phyloP scores from a whole-genome alignment of 2,329 filamentous ascomycete species.

The Grosmannia serpens region DNA sequence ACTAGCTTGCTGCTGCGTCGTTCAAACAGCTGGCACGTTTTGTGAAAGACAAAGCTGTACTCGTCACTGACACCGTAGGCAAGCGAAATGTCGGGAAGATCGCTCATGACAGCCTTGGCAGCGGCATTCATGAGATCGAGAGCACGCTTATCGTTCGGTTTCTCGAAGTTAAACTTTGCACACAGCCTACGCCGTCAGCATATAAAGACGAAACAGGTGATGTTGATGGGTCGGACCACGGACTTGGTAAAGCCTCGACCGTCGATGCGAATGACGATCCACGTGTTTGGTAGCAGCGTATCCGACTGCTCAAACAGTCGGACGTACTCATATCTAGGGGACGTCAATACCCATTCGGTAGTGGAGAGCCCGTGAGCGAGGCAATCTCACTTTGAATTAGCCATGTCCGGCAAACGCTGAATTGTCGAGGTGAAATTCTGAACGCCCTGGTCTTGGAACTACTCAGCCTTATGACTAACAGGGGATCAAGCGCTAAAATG shows the following conservation, averaged over 20 bases:
- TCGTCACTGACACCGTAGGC: slow-evolving; percentile 94
- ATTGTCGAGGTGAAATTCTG: not conserved
- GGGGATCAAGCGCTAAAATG: not conserved
- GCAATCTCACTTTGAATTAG: slow-evolving; percentile 17
- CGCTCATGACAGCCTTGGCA: slow-evolving; percentile 71
- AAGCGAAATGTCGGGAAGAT: slow-evolving; percentile 73
- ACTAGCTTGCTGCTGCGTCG: slow-evolving; percentile 79
- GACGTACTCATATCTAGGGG: slow-evolving; percentile 72
- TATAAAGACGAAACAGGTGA: not conserved
- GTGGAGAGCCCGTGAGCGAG: slow-evolving; percentile 22
- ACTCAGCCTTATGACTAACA: slow-evolving; percentile 2
- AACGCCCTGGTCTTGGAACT: not conserved
- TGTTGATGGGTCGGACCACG: not conserved
- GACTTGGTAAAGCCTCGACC: slow-evolving; percentile 92
- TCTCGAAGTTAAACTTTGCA: slow-evolving; percentile 71
- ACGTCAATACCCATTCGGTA: not conserved
- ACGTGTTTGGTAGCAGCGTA: slow-evolving; percentile 74
- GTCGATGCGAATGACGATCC: slow-evolving; percentile 90
- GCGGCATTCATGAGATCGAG: slow-evolving; percentile 91
- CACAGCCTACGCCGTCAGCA: slow-evolving; percentile 50
- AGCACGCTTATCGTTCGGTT: slow-evolving; percentile 83
- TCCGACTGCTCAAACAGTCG: slow-evolving; percentile 79
- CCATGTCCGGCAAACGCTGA: slow-evolving; percentile 10
- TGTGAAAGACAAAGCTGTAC: slow-evolving; percentile 86
- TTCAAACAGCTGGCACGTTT: slow-evolving; percentile 72